Percentiles rank a stretch among this genome's conserved stretches.
These are phyloP conservation scores for Arthrobotrys sinensis DNA, from an alignment of 2,329 filamentous ascomycete species.

Conservation along the genomic window DNA sequence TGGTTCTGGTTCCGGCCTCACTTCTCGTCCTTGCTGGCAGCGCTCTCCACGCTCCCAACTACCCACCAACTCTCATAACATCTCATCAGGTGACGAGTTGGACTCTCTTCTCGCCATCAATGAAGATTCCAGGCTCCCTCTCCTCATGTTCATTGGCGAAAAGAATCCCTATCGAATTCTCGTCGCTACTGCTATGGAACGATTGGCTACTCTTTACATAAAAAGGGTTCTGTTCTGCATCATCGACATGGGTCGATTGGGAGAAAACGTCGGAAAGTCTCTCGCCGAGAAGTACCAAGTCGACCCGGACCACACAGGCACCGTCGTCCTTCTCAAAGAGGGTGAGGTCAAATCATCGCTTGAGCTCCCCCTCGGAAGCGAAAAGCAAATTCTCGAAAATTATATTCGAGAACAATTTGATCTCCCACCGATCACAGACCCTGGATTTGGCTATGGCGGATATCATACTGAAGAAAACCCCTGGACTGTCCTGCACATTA, in stretches of 20 bases:
- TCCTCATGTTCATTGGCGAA: background rate
- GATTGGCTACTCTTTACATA: background rate
- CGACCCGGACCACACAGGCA: background rate
- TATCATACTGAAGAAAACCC: background rate
- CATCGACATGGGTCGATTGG: background rate
- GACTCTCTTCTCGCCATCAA: background rate
- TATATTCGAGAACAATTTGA: background rate
- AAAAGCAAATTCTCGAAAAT: background rate
- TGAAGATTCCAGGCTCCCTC: background rate
- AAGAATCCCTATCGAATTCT: background rate
- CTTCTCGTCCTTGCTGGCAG: conserved; percentile 3
- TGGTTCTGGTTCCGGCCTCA: background rate
- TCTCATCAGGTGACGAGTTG: background rate
- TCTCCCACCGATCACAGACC: background rate
- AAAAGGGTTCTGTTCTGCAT: background rate
- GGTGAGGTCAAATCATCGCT: background rate
- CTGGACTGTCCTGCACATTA: too few relatives aligned
- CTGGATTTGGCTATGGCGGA: background rate
- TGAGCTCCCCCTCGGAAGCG: background rate
- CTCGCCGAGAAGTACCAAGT: background rate
- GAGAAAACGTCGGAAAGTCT: background rate
- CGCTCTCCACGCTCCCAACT: conserved; percentile 1
- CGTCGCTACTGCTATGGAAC: background rate
- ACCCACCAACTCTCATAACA: background rate
- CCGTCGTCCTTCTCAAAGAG: background rate